Percentiles rank a stretch among this genome's conserved stretches.
phyloP scores from a whole-genome alignment of 768 basidiomycete genomes.

The Boletus vermiculosoides region DNA sequence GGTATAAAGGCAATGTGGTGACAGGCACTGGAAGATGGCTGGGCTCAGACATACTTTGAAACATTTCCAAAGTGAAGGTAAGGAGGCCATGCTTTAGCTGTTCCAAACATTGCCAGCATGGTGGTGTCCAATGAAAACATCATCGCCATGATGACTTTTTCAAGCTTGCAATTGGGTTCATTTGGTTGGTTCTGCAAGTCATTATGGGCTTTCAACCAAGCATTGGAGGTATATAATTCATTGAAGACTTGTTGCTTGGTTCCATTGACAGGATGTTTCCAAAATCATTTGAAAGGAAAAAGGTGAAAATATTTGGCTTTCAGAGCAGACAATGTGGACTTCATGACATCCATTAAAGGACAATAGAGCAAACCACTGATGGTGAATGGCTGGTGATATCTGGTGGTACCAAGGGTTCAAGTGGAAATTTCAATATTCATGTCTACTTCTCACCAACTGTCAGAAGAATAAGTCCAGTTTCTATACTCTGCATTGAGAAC shows the following conservation, averaged over 20 bases:
- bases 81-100: neutral
- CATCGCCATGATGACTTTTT: neutral
- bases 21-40: neutral
- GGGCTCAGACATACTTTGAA: neutral
- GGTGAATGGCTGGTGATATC: neutral
- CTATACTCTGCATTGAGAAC: neutral
- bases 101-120: neutral
- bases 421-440: neutral
- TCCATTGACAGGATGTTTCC: neutral
- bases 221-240: neutral
- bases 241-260: neutral
- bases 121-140: neutral
- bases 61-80: neutral
- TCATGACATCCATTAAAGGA: neutral
- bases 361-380: neutral
- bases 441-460: neutral
- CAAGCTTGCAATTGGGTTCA: neutral
- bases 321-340: neutral
- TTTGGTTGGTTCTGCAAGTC: neutral
- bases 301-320: neutral
- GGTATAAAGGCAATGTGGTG: neutral
- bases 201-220: neutral
- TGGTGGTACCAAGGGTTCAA: neutral
- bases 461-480: neutral
- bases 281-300: neutral